Percentiles rank a stretch among this genome's conserved stretches.
phyloP scores from a whole-genome alignment of 2,329 filamentous ascomycete species.

The Harringtonia aguacate region DNA sequence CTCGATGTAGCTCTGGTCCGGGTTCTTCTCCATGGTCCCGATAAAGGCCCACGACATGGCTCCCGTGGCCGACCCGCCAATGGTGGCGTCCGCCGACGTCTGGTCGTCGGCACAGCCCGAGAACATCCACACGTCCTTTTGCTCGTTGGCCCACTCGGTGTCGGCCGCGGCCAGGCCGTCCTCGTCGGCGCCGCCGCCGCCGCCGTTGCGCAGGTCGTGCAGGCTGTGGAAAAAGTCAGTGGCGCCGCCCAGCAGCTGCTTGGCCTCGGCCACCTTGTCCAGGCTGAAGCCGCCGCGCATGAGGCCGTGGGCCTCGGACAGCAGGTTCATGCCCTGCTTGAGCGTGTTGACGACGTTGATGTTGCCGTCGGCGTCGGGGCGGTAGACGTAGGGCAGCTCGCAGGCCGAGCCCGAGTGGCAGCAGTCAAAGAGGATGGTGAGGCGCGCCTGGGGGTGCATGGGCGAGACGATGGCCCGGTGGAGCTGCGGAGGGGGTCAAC shows the following conservation, averaged over 20 bases:
- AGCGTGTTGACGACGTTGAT: conserved; percentile 45
- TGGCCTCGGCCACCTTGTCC: conserved; percentile 36
- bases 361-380: conserved; percentile 43
- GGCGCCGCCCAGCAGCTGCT: conserved; percentile 40
- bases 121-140: conserved; percentile 31
- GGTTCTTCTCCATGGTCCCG: conserved; percentile 19
- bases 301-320: conserved; percentile 36
- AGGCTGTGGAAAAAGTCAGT: conserved; percentile 42
- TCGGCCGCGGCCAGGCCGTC: conserved; percentile 33
- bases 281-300: conserved; percentile 36
- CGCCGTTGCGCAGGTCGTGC: conserved; percentile 29
- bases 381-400: conserved; percentile 48
- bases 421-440: conserved; percentile 50
- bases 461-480: conserved; percentile 40
- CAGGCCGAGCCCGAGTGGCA: conserved; percentile 50
- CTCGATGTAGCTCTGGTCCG: conserved; percentile 21
- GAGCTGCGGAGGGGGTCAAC: conserved; percentile 17
- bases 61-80: conserved; percentile 22
- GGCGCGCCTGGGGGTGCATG: conserved; percentile 36
- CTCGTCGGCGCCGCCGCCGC: conserved; percentile 19
- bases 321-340: conserved; percentile 35
- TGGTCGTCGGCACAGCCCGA: conserved; percentile 27
- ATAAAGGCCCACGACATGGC: conserved; percentile 29
- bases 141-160: conserved; percentile 25
- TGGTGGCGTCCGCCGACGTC: conserved; percentile 26